These are phyloP conservation scores for Mortierella sp. DNA, from an alignment of 371 early-diverging fungal species.

Conservation along the genomic window DNA sequence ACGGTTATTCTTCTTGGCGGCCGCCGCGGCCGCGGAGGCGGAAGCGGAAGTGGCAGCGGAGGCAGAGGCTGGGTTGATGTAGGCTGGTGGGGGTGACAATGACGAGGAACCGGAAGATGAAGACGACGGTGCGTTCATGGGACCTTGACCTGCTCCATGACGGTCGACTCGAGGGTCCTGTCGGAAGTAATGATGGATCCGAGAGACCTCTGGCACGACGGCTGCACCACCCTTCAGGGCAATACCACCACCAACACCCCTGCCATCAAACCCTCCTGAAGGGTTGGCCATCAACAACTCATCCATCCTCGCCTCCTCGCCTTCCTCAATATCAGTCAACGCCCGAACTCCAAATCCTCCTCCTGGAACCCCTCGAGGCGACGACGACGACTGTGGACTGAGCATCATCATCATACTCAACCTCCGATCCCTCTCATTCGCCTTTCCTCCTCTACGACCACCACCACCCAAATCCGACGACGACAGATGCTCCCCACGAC, in stretches of 20 bases:
- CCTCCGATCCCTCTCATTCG: constrained; percentile 12
- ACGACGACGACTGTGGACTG: constrained; percentile 14
- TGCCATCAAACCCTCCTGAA: constrained; percentile 10
- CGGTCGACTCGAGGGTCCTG: constrained; percentile 41
- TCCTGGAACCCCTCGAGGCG: background rate
- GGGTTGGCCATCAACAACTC: constrained; percentile 34
- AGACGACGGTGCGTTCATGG: background rate
- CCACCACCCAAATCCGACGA: background rate
- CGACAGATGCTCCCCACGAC: background rate
- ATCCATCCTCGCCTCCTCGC: constrained; percentile 51
- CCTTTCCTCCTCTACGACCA: constrained; percentile 4
- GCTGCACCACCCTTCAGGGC: constrained; percentile 26
- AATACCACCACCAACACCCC: background rate
- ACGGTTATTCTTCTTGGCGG: constrained; percentile 21
- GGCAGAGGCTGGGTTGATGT: constrained; percentile 2
- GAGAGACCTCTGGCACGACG: constrained; percentile 32
- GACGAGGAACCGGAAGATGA: constrained; percentile 13
- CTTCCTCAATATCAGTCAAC: constrained; percentile 43
- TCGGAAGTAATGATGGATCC: constrained; percentile 52
- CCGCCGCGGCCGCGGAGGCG: constrained; percentile 17
- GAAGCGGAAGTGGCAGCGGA: constrained; percentile 5
- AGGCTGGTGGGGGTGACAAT: constrained; percentile 23
- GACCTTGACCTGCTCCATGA: constrained; percentile 21
- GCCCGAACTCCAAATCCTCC: constrained; percentile 3
- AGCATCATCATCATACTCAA: constrained; percentile 37